Evolutionary conservation across 371 early-diverging fungal genomes (phyloP), one percentile per base, ranked within the genome.

Genomic region (Mortierella sp.): DNA sequence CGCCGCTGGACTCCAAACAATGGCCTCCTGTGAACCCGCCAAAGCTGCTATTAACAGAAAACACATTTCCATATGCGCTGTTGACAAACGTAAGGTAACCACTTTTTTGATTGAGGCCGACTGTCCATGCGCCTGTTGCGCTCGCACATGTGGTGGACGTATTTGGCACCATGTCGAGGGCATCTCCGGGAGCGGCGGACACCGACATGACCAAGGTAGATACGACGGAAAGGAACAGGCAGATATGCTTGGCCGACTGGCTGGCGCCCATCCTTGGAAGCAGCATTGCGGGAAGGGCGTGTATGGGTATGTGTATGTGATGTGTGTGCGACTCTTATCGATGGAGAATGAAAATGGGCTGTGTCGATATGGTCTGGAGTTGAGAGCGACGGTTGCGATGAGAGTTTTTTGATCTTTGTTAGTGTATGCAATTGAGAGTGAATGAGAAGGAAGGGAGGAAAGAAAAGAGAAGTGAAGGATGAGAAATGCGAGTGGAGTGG

Each of bases 41-140:
- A 46, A 46, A 46, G 12, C 2, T 46, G 48, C 14, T 3, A 46
- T 8, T 14, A 4, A 12, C 7, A 21, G 2, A 3, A 54, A 4
- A 0, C 11, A 1, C 11, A 6, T 0, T 16, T 18, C 38, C 65
- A 0, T 5, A n/a, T n/a, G n/a, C 21, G n/a, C 1, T 29, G 54
- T 77, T 74, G 54, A 65, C 54, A 44, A 77, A 74, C 35, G 70
- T 70, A 24, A 81, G 43, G 24, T 4, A 1, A 32, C 18, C 32
- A 44, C n/a, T 35, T 5, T 71, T 70, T 6, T 3, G 3, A 63
- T 29, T 4, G 43, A 18, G 1, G 21, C 83, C 83, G 7, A 83
- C 65, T 65, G 75, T 73, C 83, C 83, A 83, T 44, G 71, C 55
- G 35, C 74, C 76, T 0, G 35, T 56, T 4, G 78, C 6, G 14